A percentile compares a stretch with the other conserved stretches of the same genome.
Conservation (phyloP, 257 asterid species). For the Phtheirospermum japonicum region DNA sequence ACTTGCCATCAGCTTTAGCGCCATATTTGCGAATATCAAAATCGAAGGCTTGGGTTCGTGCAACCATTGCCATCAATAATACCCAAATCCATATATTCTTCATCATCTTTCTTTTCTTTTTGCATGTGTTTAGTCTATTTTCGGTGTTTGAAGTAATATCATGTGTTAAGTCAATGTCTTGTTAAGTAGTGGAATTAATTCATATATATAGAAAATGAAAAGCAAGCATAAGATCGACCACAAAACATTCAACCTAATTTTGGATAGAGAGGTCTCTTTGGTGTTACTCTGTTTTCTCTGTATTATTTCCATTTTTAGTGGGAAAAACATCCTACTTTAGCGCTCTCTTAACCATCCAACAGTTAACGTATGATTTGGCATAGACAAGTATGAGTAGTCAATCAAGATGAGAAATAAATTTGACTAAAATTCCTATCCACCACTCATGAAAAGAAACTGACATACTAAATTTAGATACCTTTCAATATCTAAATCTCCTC, state of each 20-base stretch:
- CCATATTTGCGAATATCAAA: slow-evolving; percentile 23
- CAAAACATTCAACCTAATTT: slow-evolving; percentile 12
- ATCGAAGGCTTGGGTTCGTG: slow-evolving; percentile 17
- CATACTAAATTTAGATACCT: too few species aligned
- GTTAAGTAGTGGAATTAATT: background rate
- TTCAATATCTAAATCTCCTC: too few species aligned
- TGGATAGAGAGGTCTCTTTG: background rate
- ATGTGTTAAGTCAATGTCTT: background rate
- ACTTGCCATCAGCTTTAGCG: slow-evolving; percentile 28
- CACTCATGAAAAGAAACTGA: too few species aligned
- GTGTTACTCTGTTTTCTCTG: background rate
- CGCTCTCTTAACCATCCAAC: too few species aligned
- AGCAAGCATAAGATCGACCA: slow-evolving; percentile 19
- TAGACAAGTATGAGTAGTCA: too few species aligned
- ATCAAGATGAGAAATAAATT: too few species aligned
- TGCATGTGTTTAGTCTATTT: too few species aligned
- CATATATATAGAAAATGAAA: slow-evolving; percentile 11
- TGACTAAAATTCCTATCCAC: too few species aligned
- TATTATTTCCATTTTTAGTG: background rate
- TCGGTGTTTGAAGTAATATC: too few species aligned
- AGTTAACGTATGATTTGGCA: too few species aligned
- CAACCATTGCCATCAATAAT: slow-evolving; percentile 18
- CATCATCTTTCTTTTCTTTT: background rate
- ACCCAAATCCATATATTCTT: background rate
- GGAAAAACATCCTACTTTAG: too few species aligned